Conservation (phyloP, 768 basidiomycete genomes). For the Kwoniella pini region DNA sequence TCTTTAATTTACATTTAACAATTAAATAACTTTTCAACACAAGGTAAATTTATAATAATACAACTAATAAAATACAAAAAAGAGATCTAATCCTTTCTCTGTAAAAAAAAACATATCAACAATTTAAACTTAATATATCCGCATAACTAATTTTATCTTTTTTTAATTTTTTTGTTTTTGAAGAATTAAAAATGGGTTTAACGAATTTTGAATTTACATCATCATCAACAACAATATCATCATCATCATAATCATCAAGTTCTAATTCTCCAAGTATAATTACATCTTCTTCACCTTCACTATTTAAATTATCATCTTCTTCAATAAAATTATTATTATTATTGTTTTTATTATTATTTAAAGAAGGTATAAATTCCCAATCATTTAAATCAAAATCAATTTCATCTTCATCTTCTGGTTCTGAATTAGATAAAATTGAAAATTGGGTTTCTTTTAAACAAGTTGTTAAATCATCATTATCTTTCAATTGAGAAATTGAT, state of each 20-base stretch:
- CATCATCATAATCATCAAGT: conserved; percentile 10
- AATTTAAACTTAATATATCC: background rate
- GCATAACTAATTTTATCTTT: background rate
- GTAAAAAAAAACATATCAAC: too few relatives aligned
- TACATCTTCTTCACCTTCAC: conserved; percentile 36
- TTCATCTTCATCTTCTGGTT: conserved; percentile 22
- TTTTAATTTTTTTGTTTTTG: too few relatives aligned
- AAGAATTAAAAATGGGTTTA: too few relatives aligned
- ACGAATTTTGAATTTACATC: too few relatives aligned
- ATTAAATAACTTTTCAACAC: too few relatives aligned
- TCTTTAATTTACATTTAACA: too few relatives aligned
- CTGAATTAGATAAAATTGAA: background rate
- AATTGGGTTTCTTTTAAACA: conserved; percentile 9
- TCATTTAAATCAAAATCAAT: conserved; percentile 12
- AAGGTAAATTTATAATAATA: too few relatives aligned
- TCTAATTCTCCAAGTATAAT: conserved; percentile 41
- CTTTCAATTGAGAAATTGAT: too few relatives aligned
- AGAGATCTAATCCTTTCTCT: too few relatives aligned
- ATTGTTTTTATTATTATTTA: background rate
- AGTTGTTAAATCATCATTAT: too few relatives aligned
- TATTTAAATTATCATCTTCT: conserved; percentile 12
- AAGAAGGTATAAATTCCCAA: conserved; percentile 28
- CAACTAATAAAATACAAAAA: too few relatives aligned
- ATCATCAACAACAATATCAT: background rate
- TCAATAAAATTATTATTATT: background rate